A percentile compares a stretch with the other conserved stretches of the same genome.
Conservation (phyloP, 83 land plant genomes). For the Picea mariana region DNA sequence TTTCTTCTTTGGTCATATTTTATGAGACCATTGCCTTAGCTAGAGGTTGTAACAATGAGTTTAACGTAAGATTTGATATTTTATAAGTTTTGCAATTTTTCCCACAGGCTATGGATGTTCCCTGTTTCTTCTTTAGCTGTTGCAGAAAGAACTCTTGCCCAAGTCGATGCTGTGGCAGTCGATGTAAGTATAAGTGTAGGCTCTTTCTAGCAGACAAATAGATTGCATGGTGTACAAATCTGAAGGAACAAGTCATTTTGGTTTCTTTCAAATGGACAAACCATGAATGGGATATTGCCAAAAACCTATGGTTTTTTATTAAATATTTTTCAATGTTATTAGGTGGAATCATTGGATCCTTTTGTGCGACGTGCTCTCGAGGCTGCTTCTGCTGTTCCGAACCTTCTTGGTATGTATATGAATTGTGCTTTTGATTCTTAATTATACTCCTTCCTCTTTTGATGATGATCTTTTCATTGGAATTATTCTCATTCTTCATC, state of each 20-base stretch:
- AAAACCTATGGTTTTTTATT: background rate
- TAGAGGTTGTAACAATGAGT: background rate
- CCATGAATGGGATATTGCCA: background rate
- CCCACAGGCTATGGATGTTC: constrained; percentile 64
- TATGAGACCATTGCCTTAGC: background rate
- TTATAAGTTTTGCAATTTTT: background rate
- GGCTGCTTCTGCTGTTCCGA: constrained; percentile 41
- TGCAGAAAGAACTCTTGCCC: constrained; percentile 51
- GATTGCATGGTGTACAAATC: background rate
- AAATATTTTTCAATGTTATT: constrained; percentile 13
- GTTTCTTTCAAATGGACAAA: background rate
- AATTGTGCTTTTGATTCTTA: background rate
- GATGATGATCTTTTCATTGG: too few species aligned
- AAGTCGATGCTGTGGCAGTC: constrained; percentile 22
- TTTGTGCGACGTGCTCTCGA: too few species aligned
- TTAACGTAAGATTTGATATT: background rate
- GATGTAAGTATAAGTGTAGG: constrained; percentile 33
- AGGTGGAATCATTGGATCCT: constrained; percentile 59
- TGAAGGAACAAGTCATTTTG: too few species aligned
- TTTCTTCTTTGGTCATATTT: background rate
- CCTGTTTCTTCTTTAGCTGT: constrained; percentile 43
- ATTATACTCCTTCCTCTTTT: background rate
- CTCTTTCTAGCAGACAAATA: background rate
- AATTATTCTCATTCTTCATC: too few species aligned
- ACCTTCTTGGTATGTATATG: constrained; percentile 51